Conservation (phyloP, 768 basidiomycete species). For the Phlebiopsis flavidoalba region DNA sequence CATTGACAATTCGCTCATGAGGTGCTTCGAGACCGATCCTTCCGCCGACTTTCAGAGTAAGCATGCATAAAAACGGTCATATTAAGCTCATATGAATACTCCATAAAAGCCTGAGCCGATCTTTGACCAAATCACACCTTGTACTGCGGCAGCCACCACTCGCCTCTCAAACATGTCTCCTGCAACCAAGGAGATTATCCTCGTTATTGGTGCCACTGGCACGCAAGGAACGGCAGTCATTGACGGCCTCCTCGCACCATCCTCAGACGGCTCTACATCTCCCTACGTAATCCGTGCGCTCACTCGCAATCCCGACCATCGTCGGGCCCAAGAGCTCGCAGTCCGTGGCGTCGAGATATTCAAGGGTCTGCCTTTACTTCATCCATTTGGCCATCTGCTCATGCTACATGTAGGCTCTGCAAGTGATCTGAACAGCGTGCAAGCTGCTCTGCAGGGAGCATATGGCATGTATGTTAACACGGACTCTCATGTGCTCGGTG, state of each 20-base stretch:
- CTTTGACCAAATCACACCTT: no score
- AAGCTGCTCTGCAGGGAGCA: conserved; percentile 26
- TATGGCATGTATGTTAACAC: conserved; percentile 32
- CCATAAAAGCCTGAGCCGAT: no score
- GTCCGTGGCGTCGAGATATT: conserved; percentile 32
- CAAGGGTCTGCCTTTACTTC: conserved; percentile 21
- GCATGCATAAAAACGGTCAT: no score
- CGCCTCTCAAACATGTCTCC: background rate
- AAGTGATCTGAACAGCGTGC: conserved; percentile 24
- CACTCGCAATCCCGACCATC: conserved; percentile 30
- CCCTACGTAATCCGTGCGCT: conserved; percentile 38
- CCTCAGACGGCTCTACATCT: conserved; percentile 32
- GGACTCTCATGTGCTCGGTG: conserved; percentile 21
- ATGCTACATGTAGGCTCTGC: conserved; percentile 23
- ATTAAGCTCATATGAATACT: no score
- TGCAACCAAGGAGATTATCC: conserved; percentile 28
- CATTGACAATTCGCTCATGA: no score
- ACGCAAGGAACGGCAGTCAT: conserved; percentile 38
- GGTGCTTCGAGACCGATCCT: no score
- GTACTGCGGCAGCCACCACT: no score
- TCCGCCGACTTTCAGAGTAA: no score
- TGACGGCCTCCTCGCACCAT: conserved; percentile 30
- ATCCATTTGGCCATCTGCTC: background rate
- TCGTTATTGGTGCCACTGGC: conserved; percentile 42
- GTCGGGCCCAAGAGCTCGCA: conserved; percentile 30